These are phyloP conservation scores for Agarophyton chilense DNA, from an alignment of 23 red algal species.

Conservation along the genomic window DNA sequence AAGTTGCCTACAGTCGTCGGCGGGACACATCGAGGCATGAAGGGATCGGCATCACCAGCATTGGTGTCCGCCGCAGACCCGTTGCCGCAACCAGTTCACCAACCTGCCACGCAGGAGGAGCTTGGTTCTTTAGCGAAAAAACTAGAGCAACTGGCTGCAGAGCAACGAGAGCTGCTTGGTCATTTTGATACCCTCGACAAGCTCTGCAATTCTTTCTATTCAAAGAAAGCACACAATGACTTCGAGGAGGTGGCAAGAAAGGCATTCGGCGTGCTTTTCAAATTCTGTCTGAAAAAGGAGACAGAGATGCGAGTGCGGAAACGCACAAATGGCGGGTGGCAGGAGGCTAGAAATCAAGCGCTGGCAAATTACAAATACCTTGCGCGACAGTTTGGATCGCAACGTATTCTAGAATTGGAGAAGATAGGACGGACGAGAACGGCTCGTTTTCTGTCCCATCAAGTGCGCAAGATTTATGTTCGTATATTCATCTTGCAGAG, in stretches of 20 bases:
- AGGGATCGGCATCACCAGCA: background rate
- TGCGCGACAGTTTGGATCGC: background rate
- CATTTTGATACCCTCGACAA: conserved; percentile 15
- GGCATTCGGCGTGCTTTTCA: conserved; percentile 2
- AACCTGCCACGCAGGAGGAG: background rate
- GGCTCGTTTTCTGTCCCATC: conserved; percentile 5
- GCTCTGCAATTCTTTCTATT: background rate
- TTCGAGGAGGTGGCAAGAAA: conserved; percentile 7
- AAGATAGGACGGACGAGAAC: background rate
- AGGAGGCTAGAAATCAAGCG: background rate
- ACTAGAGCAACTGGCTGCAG: background rate
- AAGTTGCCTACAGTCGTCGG: background rate
- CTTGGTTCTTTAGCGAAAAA: background rate
- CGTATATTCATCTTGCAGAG: conserved; percentile 25
- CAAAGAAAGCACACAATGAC: conserved; percentile 1
- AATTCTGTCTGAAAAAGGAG: conserved; percentile 12
- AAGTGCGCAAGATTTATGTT: conserved; percentile 15
- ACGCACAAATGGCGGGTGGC: conserved; percentile 6
- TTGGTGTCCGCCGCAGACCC: background rate
- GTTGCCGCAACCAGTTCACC: background rate
- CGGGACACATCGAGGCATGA: background rate
- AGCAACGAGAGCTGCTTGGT: conserved; percentile 12
- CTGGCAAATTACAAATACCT: conserved; percentile 6
- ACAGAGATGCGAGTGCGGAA: background rate
- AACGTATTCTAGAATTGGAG: background rate